Conservation (phyloP, 2,329 filamentous ascomycete species). For the Conoideocrella luteorostrata region DNA sequence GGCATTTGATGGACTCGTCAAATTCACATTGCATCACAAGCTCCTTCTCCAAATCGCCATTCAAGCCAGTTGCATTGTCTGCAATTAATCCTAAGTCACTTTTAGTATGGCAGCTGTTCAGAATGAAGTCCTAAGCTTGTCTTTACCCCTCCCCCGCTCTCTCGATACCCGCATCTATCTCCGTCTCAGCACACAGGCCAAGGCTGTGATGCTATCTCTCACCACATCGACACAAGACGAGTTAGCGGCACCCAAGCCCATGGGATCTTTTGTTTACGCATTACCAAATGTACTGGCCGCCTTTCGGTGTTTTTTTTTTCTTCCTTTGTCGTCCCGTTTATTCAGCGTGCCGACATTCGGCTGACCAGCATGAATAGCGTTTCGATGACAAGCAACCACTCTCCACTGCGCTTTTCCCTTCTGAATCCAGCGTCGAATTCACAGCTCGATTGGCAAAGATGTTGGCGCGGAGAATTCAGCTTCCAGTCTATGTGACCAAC, state of each 20-base stretch:
- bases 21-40: no score
- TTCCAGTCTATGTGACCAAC: slow-evolving; percentile 85
- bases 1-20: no score
- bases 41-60: not conserved
- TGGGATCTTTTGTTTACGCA: slow-evolving; percentile 92
- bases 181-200: slow-evolving; percentile 51
- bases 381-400: slow-evolving; percentile 56
- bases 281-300: slow-evolving; percentile 69
- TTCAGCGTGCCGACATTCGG: slow-evolving; percentile 6
- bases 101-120: not conserved
- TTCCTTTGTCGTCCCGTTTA: not conserved
- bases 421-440: slow-evolving; percentile 76
- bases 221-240: slow-evolving; percentile 52
- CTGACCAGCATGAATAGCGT: slow-evolving; percentile 33
- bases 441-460: slow-evolving; percentile 79
- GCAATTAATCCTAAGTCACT: not conserved
- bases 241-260: slow-evolving; percentile 40
- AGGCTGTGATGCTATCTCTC: slow-evolving; percentile 54
- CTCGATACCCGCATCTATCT: slow-evolving; percentile 56
- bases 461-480: slow-evolving; percentile 62
- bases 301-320: slow-evolving; percentile 24
- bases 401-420: slow-evolving; percentile 71
- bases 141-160: slow-evolving; percentile 53
- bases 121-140: slow-evolving; percentile 27
- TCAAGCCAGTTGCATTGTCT: not conserved